Percentiles rank a stretch among this genome's conserved stretches.
Evolutionary conservation across 768 basidiomycete genomes (phyloP).

Genomic region (Lanmaoa pseudosensibilis): DNA sequence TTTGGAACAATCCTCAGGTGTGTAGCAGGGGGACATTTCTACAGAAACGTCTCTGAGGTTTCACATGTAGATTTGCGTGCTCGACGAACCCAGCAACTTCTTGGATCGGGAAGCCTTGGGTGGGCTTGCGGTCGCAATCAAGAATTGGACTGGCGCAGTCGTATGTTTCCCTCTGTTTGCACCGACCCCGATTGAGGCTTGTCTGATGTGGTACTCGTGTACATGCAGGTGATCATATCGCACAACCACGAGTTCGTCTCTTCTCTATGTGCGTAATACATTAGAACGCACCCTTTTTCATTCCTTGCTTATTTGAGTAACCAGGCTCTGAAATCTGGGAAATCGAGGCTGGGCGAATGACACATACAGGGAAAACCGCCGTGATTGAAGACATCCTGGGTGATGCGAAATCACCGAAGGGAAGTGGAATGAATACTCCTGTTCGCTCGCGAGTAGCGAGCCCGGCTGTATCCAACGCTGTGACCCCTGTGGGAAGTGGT

Average conservation of each 20-base stretch:
- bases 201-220: conserved; percentile 19
- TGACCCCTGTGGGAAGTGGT: conserved; percentile 80
- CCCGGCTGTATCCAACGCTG: conserved; percentile 66
- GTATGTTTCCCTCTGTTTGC: conserved; percentile 38
- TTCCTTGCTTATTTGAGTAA: conserved; percentile 17
- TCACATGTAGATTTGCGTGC: conserved; percentile 58
- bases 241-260: conserved; percentile 90
- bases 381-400: conserved; percentile 83
- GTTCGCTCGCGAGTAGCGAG: conserved; percentile 67
- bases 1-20: conserved; percentile 96
- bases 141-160: conserved; percentile 91
- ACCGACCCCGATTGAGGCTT: conserved; percentile 11
- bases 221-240: conserved; percentile 82
- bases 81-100: conserved; percentile 96
- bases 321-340: conserved; percentile 93
- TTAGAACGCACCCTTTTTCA: conserved; percentile 11
- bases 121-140: conserved; percentile 92
- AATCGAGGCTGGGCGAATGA: conserved; percentile 81
- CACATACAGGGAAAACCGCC: conserved; percentile 84
- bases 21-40: conserved; percentile 12
- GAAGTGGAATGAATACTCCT: conserved; percentile 72
- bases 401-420: conserved; percentile 66
- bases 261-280: conserved; percentile 63
- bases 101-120: conserved; percentile 95
- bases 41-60: conserved; percentile 3